Conservation (phyloP, 495 filamentous ascomycete species). For the Aspergillus diversus region DNA sequence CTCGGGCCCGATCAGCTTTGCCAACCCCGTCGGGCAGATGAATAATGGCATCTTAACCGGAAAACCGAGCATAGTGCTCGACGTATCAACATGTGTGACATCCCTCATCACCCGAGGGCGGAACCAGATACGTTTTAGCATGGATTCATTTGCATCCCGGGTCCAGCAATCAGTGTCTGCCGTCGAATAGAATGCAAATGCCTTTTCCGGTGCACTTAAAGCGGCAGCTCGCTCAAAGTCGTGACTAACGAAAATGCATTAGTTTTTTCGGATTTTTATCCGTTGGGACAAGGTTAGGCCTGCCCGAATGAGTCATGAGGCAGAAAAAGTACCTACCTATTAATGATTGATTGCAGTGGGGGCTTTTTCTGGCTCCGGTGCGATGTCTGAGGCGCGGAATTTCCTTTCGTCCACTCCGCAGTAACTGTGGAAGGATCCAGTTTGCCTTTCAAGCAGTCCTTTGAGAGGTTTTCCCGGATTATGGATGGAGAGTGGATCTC, state of each 20-base stretch:
- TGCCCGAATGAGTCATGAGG: background rate
- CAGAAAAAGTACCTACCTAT: constrained; percentile 5
- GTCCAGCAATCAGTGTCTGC: constrained; percentile 17
- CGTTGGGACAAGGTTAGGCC: background rate
- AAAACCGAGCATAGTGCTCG: constrained; percentile 3
- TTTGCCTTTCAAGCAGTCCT: background rate
- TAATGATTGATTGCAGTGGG: constrained; percentile 2
- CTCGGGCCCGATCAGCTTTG: constrained; percentile 1
- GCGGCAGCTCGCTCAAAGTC: constrained; percentile 11
- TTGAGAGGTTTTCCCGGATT: constrained; percentile 7
- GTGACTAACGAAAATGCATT: background rate
- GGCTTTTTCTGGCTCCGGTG: background rate
- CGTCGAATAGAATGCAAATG: constrained; percentile 14
- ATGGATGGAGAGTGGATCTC: constrained; percentile 10
- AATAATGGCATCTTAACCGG: constrained; percentile 9
- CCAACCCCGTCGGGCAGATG: constrained; percentile 10
- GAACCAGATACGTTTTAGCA: constrained; percentile 17
- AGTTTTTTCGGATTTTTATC: constrained; percentile 10
- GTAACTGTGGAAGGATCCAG: constrained; percentile 8
- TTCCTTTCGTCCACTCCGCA: background rate
- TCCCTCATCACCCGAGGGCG: constrained; percentile 12
- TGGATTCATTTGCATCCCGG: constrained; percentile 11
- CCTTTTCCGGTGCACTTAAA: constrained; percentile 1
- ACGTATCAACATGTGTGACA: constrained; percentile 3
- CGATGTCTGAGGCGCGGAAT: background rate